Evolutionary conservation across 2,329 filamentous ascomycete species (phyloP).

Genomic region (Penicillium hordei): DNA sequence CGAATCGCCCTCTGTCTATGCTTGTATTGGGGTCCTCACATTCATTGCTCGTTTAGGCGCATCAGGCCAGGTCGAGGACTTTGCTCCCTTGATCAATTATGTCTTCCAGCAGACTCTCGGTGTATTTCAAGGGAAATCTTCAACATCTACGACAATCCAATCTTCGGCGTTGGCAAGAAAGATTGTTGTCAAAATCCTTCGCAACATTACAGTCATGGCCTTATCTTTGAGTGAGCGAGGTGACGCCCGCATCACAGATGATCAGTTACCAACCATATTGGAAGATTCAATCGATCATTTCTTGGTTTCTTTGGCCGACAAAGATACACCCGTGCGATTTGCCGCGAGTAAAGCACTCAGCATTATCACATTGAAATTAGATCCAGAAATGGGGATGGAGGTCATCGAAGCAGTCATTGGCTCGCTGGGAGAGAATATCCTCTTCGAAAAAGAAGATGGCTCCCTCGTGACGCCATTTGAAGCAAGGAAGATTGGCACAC

Average conservation of each 20-base stretch:
- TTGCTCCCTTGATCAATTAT: constrained; percentile 63
- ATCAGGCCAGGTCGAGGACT: constrained; percentile 71
- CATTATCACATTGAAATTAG: constrained; percentile 76
- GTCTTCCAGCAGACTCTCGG: constrained; percentile 67
- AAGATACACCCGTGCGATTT: constrained; percentile 85
- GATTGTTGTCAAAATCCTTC: constrained; percentile 78
- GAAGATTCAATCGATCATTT: constrained; percentile 82
- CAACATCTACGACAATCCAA: constrained; percentile 55
- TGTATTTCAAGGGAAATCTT: constrained; percentile 55
- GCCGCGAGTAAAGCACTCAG: constrained; percentile 91
- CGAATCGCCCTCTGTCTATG: constrained; percentile 60
- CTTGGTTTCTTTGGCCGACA: constrained; percentile 75
- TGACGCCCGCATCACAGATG: constrained; percentile 28
- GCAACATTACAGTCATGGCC: constrained; percentile 68
- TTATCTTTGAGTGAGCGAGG: constrained; percentile 52
- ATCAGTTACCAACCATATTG: constrained; percentile 55
- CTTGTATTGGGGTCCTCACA: constrained; percentile 73
- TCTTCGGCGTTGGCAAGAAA: constrained; percentile 80
- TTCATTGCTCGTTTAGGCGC: constrained; percentile 74
- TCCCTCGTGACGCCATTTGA: constrained; percentile 40
- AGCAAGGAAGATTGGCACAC: constrained; percentile 33
- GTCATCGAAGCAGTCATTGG: constrained; percentile 84
- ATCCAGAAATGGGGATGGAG: constrained; percentile 76
- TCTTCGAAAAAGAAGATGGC: constrained; percentile 52
- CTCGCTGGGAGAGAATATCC: constrained; percentile 61